Base-by-base conservation (phyloP, 2,329 filamentous ascomycete genomes). In the Aspergillus hortae region DNA sequence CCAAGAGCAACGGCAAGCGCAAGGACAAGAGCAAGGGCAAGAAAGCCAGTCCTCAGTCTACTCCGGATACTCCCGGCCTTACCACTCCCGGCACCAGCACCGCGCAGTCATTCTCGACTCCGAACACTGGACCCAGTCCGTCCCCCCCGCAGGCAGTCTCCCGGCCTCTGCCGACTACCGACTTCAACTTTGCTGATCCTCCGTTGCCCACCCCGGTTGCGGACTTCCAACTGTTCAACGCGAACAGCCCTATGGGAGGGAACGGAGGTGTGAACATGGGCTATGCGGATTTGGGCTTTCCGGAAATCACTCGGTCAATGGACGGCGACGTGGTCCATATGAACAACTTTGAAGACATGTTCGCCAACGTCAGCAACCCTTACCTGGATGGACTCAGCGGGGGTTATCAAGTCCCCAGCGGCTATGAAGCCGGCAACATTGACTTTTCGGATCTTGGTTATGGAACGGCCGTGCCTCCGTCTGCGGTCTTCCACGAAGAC, bases 1-100 rank as follows among this genome's bases (percentile, higher is more conserved):
- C 90, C 54, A 96, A 96, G 81, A 92, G 88, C 71, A 96, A 95
- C 66, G 88, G 89, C 38, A 96, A 96, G 81, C 92, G 88, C 71
- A 96, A 95, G 66, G 88, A 89, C 38, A 58, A 57, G 36, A 92
- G 88, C 71, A 96, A 95, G 66, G 88, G 89, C 38, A 58, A 57
- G 36, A 47, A 45, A 14, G 47, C 44, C 9, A 45, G 51, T 14
- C 41, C 41, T 6, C 55, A 55, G 27, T 80, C 60, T 79, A 84
- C 56, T 21, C 85, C 86, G 33, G 77, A 80, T 57, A 80, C 86
- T 10, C 81, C 80, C 51, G 81, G 80, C 61, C 74, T 87, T 1
- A 85, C 85, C 27, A 87, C 87, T 10, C 82, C 80, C 33, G 81
- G 79, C 60, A 77, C 84, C 49, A 68, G 79, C 64, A 40, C 45